Conservation (phyloP, 2,329 filamentous ascomycete genomes). For the Claviceps maximensis region DNA sequence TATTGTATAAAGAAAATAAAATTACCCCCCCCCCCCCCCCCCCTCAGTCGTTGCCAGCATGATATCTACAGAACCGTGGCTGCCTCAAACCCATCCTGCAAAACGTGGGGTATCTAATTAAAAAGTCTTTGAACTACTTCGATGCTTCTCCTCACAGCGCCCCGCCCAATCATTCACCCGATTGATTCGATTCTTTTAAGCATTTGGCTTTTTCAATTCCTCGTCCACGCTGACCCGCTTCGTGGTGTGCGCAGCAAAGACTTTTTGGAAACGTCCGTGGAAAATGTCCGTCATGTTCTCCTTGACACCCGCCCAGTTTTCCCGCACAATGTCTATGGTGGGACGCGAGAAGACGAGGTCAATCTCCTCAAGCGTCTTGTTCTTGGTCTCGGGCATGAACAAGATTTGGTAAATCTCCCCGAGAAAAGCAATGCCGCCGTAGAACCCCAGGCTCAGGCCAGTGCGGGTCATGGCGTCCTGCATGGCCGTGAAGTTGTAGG, state of each 20-base stretch:
- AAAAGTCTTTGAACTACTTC: not conserved
- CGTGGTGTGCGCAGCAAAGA: slow-evolving; percentile 12
- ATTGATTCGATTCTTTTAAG: too few relatives aligned
- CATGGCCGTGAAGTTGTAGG: slow-evolving; percentile 64
- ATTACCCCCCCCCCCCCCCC: too few relatives aligned
- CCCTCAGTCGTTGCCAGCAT: too few relatives aligned
- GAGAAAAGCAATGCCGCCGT: slow-evolving; percentile 57
- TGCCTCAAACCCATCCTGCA: too few relatives aligned
- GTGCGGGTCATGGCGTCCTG: slow-evolving; percentile 52
- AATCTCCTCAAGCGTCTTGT: slow-evolving; percentile 56
- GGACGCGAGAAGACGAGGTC: slow-evolving; percentile 53
- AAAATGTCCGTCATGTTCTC: slow-evolving; percentile 16
- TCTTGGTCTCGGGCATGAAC: slow-evolving; percentile 67
- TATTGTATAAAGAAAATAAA: too few relatives aligned
- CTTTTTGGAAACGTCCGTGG: slow-evolving; percentile 12
- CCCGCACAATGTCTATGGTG: slow-evolving; percentile 45
- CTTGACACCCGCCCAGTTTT: slow-evolving; percentile 34
- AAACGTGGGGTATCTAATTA: too few relatives aligned
- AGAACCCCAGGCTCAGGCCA: slow-evolving; percentile 56
- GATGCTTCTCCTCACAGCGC: not conserved
- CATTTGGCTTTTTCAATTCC: slow-evolving; percentile 4
- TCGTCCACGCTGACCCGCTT: slow-evolving; percentile 7
- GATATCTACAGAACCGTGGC: too few relatives aligned
- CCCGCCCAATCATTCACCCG: too few relatives aligned
- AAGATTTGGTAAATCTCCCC: slow-evolving; percentile 61